phyloP scores from a whole-genome alignment of 73 alveolate genomes.

The Blepharisma japonicum region DNA sequence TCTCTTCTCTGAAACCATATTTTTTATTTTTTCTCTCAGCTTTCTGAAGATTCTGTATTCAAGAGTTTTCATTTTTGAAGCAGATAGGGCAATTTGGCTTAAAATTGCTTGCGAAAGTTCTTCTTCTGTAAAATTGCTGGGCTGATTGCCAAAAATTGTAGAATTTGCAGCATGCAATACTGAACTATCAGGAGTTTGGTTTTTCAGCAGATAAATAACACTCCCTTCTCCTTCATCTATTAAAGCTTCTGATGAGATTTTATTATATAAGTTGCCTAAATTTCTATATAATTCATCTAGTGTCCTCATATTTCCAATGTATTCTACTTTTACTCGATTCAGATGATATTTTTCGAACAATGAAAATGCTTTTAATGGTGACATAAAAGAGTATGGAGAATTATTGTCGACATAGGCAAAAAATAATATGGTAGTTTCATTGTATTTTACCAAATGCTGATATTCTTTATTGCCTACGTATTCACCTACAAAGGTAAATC shows the following conservation, averaged over 20 bases:
- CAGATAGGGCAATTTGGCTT: conserved; percentile 47
- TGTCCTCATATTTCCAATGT: conserved; percentile 57
- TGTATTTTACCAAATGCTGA: conserved; percentile 81
- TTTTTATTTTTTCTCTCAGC: conserved; percentile 84
- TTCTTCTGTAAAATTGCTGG: conserved; percentile 43
- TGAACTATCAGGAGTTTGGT: not conserved
- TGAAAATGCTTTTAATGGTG: conserved; percentile 58
- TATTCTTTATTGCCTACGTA: conserved; percentile 79
- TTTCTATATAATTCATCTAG: conserved; percentile 60
- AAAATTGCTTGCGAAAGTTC: conserved; percentile 44
- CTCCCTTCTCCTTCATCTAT: conserved; percentile 85
- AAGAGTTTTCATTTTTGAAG: conserved; percentile 80
- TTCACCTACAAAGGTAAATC: conserved; percentile 84
- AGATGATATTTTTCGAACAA: conserved; percentile 64
- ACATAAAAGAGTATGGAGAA: conserved; percentile 53
- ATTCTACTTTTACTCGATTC: conserved; percentile 61
- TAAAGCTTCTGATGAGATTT: conserved; percentile 67
- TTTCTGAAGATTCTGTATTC: conserved; percentile 86
- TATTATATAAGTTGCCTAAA: conserved; percentile 49
- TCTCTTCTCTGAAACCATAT: not conserved
- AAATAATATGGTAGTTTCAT: conserved; percentile 60
- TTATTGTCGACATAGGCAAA: conserved; percentile 70
- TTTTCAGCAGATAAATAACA: conserved; percentile 67
- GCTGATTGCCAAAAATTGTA: conserved; percentile 46
- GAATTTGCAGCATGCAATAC: not conserved